These are phyloP conservation scores for Crucihimalaya himalaica DNA, from an alignment of 345 rosid species.

Conservation along the genomic window DNA sequence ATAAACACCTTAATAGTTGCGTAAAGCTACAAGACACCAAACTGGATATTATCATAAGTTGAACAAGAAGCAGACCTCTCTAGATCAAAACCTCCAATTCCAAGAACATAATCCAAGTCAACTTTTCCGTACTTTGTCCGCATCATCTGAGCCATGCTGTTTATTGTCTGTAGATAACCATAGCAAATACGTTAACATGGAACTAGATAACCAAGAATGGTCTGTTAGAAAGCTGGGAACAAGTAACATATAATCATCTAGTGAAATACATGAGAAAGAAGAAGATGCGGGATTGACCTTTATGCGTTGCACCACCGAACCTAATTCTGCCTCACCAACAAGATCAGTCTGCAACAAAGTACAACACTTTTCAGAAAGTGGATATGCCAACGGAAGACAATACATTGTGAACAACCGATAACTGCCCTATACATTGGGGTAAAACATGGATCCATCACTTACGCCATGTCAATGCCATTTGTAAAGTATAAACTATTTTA, in stretches of 20 bases:
- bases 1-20: conserved; percentile 11
- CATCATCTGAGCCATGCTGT: conserved; percentile 76
- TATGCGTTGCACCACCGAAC: conserved; percentile 70
- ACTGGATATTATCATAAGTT: conserved; percentile 13
- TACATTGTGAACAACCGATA: background rate
- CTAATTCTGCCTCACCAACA: conserved; percentile 66
- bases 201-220: background rate
- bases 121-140: conserved; percentile 80
- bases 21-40: conserved; percentile 21
- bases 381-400: conserved; percentile 6
- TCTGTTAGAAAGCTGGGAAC: conserved; percentile 8
- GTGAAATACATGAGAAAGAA: background rate
- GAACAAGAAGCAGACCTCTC: conserved; percentile 65
- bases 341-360: conserved; percentile 72
- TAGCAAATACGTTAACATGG: conserved; percentile 20
- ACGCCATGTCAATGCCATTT: background rate
- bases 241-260: conserved; percentile 1
- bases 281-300: conserved; percentile 45
- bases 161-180: conserved; percentile 59
- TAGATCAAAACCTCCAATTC: conserved; percentile 96
- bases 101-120: conserved; percentile 95
- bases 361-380: conserved; percentile 6
- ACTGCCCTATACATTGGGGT: background rate
- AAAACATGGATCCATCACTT: conserved; percentile 5
- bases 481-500: background rate